phyloP scores from a whole-genome alignment of 1,284 basidiomycete species.

The Wallemia hederae region DNA sequence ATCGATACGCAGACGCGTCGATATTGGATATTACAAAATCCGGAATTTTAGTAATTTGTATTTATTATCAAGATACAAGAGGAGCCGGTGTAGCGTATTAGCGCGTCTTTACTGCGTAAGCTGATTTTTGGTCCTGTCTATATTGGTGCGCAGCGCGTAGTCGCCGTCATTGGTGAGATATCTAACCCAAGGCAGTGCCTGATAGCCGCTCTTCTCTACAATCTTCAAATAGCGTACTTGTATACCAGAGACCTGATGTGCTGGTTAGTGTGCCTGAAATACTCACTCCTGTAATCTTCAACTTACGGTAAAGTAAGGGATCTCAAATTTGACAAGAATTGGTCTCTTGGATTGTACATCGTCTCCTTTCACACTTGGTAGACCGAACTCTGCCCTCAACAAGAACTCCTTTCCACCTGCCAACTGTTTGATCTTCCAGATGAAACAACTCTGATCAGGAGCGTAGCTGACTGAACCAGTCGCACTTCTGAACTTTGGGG shows the following conservation, averaged over 20 bases:
- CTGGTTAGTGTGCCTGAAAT: not conserved
- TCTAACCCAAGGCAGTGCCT: conserved; percentile 67
- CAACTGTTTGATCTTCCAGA: conserved; percentile 92
- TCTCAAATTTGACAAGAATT: conserved; percentile 90
- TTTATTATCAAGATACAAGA: not conserved
- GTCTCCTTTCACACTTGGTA: conserved; percentile 61
- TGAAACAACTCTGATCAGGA: conserved; percentile 80
- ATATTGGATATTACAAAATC: not conserved
- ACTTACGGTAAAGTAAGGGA: conserved; percentile 73
- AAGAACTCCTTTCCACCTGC: conserved; percentile 76
- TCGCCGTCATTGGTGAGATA: conserved; percentile 92
- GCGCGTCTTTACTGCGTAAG: not conserved
- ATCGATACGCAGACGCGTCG: not conserved
- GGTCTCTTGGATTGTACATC: conserved; percentile 72
- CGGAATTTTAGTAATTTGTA: not conserved
- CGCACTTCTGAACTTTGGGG: conserved; percentile 75
- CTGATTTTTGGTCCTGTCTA: not conserved
- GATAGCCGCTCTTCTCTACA: conserved; percentile 91
- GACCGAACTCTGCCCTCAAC: conserved; percentile 83
- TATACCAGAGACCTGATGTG: conserved; percentile 36
- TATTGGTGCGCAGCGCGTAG: conserved; percentile 34
- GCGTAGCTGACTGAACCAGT: conserved; percentile 80
- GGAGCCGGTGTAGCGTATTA: no score
- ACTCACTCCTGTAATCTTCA: not conserved
- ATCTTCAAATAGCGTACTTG: conserved; percentile 92